Percentiles rank a stretch among this genome's conserved stretches.
phyloP scores from a whole-genome alignment of 805 yeast species.

The Hagleromyces aurorensis region DNA sequence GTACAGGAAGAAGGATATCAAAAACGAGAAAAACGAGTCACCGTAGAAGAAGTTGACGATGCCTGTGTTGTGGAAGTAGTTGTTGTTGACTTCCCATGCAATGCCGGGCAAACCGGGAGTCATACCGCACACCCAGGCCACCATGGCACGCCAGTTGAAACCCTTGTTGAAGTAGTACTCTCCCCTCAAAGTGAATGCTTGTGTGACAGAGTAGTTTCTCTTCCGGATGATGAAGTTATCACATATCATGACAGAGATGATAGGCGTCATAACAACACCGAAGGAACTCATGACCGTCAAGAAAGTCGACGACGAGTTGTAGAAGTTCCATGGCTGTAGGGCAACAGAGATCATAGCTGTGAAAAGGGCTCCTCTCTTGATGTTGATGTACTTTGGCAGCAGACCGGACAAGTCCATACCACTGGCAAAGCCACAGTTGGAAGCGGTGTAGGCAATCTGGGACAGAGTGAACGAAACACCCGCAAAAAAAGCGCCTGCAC shows the following conservation, averaged over 20 bases:
- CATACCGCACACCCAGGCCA: conserved; percentile 31
- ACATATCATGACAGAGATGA: conserved; percentile 34
- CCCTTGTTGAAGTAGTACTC: conserved; percentile 36
- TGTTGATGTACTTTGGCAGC: conserved; percentile 34
- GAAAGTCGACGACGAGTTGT: conserved; percentile 32
- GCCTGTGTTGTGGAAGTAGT: conserved; percentile 29
- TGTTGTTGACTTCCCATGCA: conserved; percentile 31
- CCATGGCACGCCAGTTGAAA: conserved; percentile 33
- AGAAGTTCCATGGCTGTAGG: conserved; percentile 35
- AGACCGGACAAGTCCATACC: conserved; percentile 39
- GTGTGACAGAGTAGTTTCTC: conserved; percentile 30
- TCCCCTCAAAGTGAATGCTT: conserved; percentile 22
- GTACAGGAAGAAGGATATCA: conserved; percentile 34
- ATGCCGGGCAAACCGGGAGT: conserved; percentile 46
- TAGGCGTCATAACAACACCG: conserved; percentile 33
- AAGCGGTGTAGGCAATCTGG: conserved; percentile 35
- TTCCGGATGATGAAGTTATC: conserved; percentile 36
- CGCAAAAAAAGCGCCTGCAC: conserved; percentile 36
- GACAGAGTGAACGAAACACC: conserved; percentile 33
- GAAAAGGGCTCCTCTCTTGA: conserved; percentile 35
- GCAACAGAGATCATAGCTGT: conserved; percentile 33
- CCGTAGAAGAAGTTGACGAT: conserved; percentile 37
- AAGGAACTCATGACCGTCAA: conserved; percentile 34
- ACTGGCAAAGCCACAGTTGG: conserved; percentile 36
- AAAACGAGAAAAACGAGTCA: conserved; percentile 37